Evolutionary conservation across 805 yeast genomes (phyloP).

Genomic region (Candida rishiriensis): DNA sequence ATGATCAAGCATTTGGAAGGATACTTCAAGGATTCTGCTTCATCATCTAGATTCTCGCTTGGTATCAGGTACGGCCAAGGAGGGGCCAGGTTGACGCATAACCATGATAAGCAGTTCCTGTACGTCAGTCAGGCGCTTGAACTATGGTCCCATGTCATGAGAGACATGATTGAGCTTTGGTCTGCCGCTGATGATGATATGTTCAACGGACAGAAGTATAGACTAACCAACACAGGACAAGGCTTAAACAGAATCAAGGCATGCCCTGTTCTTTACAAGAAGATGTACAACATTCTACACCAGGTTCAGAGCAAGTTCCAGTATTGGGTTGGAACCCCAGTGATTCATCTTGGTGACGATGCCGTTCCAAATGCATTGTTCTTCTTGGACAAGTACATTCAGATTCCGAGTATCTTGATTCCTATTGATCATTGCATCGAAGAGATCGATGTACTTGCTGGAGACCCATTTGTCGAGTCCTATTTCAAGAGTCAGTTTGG

Average conservation of each 20-base stretch:
- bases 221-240: conserved; percentile 70
- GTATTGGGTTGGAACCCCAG: conserved; percentile 76
- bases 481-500: conserved; percentile 60
- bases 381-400: conserved; percentile 74
- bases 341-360: conserved; percentile 76
- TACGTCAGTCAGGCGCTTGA: conserved; percentile 73
- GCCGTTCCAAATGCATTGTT: conserved; percentile 81
- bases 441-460: conserved; percentile 48
- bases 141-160: conserved; percentile 72
- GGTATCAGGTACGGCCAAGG: conserved; percentile 63
- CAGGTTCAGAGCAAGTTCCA: conserved; percentile 61
- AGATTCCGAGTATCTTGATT: conserved; percentile 70
- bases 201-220: conserved; percentile 51
- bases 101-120: conserved; percentile 66
- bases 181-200: conserved; percentile 71
- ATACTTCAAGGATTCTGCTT: conserved; percentile 34
- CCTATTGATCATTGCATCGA: conserved; percentile 62
- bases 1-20: conserved; percentile 53
- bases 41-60: conserved; percentile 36
- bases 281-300: conserved; percentile 65
- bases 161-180: conserved; percentile 77
- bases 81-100: conserved; percentile 72
- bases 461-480: conserved; percentile 41
- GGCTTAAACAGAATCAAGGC: conserved; percentile 74
- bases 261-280: conserved; percentile 63